Percentiles rank a stretch among this genome's conserved stretches.
Conservation (phyloP, 805 yeast genomes). For the Schwanniomyces occidentalis region DNA sequence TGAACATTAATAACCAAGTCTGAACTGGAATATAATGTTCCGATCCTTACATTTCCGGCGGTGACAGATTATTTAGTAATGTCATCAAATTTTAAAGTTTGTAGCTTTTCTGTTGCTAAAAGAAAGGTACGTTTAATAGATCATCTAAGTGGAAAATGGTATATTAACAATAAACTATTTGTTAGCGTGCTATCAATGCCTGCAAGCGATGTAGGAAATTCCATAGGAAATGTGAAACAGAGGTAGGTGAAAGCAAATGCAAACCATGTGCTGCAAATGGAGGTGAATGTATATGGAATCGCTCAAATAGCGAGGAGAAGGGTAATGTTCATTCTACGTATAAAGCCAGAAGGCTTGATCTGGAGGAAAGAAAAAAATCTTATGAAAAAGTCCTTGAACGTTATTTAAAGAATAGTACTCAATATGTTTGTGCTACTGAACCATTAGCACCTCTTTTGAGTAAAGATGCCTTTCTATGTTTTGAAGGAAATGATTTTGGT, state of each 20-base stretch:
- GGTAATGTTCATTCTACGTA: too few relatives aligned
- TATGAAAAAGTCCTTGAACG: constrained; percentile 20
- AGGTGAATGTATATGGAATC: constrained; percentile 4
- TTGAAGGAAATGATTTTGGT: constrained; percentile 28
- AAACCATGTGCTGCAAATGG: constrained; percentile 16
- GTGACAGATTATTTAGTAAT: too few relatives aligned
- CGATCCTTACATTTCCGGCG: too few relatives aligned
- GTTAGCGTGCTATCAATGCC: constrained; percentile 16
- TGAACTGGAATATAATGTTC: too few relatives aligned
- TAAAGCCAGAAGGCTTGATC: too few relatives aligned
- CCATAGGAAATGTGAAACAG: constrained; percentile 13
- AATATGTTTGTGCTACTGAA: constrained; percentile 29
- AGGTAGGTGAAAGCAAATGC: constrained; percentile 5
- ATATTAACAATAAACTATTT: not conserved
- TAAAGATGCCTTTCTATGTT: constrained; percentile 26
- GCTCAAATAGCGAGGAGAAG: constrained; percentile 12
- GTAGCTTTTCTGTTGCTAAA: constrained; percentile 15
- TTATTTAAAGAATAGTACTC: constrained; percentile 19
- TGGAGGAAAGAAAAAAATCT: constrained; percentile 19
- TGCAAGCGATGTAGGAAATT: constrained; percentile 22
- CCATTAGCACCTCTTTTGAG: constrained; percentile 31
- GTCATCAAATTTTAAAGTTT: constrained; percentile 10
- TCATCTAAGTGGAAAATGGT: not conserved
- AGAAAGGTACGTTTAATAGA: constrained; percentile 9
- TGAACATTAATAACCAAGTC: too few relatives aligned